Base-by-base conservation (phyloP, 1,284 basidiomycete species). In the Sphagnurus paluster region DNA sequence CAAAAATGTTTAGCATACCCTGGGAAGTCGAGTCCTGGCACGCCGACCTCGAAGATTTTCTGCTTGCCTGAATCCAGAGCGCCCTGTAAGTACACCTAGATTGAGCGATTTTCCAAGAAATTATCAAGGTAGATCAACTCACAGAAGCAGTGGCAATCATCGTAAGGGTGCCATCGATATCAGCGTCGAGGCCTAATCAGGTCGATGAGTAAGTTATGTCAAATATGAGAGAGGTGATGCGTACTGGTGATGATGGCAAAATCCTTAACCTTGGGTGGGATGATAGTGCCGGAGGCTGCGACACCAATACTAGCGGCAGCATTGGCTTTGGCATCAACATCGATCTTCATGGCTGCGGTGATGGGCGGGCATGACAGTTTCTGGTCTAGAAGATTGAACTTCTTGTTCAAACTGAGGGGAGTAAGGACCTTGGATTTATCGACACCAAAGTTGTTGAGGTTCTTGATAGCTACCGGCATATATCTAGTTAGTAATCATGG, bases 361-460 rank as follows among this genome's bases (percentile, higher is more conserved):
- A 68, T 41, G 5, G 63, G 60, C 2, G 69, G 64, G 59, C 76
- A 80, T n/a, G 58, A 48, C 37, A 78, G 51, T 11, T 61, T 61
- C 35, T 68, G 39, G 48, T 74, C 63, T 48, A 80, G 59, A 7
- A 79, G 52, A 23, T 69, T 72, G 55, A 71, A 66, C 4, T 43
- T 45, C 37, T 63, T 60, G 49, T 65, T 50, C 16, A 64, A 44
- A 36, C 56, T 49, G 39, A 68, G 46, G 28, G 62, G 57, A 13
- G 49, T 44, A 30, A 67, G 55, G 7, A 48, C 55, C 32, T 56
- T 59, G 23, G 58, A 58, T 26, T 56, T 56, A 46, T 55, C 49
- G 7, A 62, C 49, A 32, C 62, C 50, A 17, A 60, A 55, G 37
- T 59, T 51, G 51, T 67, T 62, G 16, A 64, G 56, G 4, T 46